These are phyloP conservation scores for Tricholoma furcatifolium DNA, from an alignment of 768 basidiomycete species.

Conservation along the genomic window DNA sequence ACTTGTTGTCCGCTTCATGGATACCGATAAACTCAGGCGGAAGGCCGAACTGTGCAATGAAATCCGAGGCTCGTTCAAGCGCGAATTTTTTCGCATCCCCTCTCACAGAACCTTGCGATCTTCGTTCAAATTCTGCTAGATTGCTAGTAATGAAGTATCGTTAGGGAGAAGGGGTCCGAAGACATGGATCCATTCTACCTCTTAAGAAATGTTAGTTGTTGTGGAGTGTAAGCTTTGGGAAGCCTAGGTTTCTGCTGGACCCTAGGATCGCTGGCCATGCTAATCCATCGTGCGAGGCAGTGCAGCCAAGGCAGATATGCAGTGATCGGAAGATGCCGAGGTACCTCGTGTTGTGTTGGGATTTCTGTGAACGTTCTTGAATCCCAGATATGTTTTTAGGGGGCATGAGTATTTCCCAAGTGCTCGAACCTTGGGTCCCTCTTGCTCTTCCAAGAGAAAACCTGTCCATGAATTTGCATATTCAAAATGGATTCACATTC, in stretches of 20 bases:
- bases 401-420: too few relatives aligned
- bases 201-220: conserved; percentile 58
- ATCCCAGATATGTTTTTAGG: background rate
- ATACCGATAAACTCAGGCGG: conserved; percentile 52
- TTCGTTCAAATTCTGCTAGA: conserved; percentile 55
- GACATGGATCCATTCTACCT: conserved; percentile 29
- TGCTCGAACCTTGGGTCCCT: too few relatives aligned
- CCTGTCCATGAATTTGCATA: too few relatives aligned
- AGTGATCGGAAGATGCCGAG: conserved; percentile 32
- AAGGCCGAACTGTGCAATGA: conserved; percentile 57
- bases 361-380: conserved; percentile 7
- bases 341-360: conserved; percentile 21
- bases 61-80: conserved; percentile 59
- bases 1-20: conserved; percentile 58
- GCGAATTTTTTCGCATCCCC: conserved; percentile 74
- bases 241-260: conserved; percentile 58
- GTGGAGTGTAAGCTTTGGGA: conserved; percentile 64
- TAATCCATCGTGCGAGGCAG: conserved; percentile 22
- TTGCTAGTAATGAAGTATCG: conserved; percentile 30
- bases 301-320: conserved; percentile 12
- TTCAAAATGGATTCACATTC: too few relatives aligned
- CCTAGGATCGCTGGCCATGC: conserved; percentile 53
- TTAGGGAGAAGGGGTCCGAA: conserved; percentile 7
- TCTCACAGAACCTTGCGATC: conserved; percentile 57
- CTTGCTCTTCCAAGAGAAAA: too few relatives aligned